Base-by-base conservation (phyloP, 2,329 filamentous ascomycete species). In the Fusarium camptoceras region DNA sequence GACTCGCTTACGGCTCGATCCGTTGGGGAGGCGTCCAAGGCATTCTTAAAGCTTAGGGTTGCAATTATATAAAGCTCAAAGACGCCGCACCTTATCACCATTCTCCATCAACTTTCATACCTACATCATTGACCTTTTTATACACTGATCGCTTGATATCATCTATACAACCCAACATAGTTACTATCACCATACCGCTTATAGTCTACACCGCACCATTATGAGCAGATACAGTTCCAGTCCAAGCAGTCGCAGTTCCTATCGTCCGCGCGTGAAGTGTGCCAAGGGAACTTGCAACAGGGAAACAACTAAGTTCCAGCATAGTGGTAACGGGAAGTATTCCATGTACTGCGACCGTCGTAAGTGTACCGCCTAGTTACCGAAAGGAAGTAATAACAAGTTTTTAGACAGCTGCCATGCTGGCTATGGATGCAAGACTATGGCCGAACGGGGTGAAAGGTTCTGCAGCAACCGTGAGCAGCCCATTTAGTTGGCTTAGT, bases 381-480 rank as follows among this genome's bases (percentile, higher is more conserved):
- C 12, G 14, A 20, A 5, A 12, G 11, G 2, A 24, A 4, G 7
- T 16, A 7, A n/a, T 61, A 22, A 61, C 7, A 24, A 16, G 14
- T 9, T 2, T 15, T 12, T 1, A 65, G 62, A 65, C 42, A 31
- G 39, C 28, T 64, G 61, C 2, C 12, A 16, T 20, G 50, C 50
- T 9, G 43, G 43, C 6, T 5, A 34, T 4, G 9, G 7, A 3
- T 66, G 64, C 20, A 22, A 8, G 8, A 20, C n/a, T 3, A 16
- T 9, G 18, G 44, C 50, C 8, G 14, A 16, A 0, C 14, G 11
- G 6, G 18, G 2, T 1, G 5, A 22, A 5, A 59, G 15, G 14
- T 68, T 64, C 27, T 68, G 65, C 6, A 2, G 9, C 5, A 1
- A 1, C 1, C 65, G 65, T 59, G 9, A 58, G 65, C 12, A 12